These are phyloP conservation scores for Nepenthes alata DNA, from an alignment of 179 eudicot genomes.

Conservation along the genomic window DNA sequence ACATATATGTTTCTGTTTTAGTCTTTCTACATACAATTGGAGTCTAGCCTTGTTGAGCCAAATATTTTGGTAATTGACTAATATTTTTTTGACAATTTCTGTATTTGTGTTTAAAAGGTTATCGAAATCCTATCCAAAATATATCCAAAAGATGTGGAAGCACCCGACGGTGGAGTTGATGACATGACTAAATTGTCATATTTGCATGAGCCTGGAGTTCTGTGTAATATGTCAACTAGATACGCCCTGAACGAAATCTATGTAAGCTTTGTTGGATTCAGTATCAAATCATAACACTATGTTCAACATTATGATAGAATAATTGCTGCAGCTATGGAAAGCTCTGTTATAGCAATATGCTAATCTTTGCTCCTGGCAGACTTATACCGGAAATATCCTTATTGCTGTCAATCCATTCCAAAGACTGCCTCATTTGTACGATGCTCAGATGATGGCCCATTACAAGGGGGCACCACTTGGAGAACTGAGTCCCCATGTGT, in stretches of 20 bases:
- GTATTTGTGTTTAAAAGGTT: conserved; percentile 16
- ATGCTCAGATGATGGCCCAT: conserved; percentile 76
- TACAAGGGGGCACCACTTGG: conserved; percentile 90
- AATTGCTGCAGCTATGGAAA: conserved; percentile 29
- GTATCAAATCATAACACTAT: conserved; percentile 10
- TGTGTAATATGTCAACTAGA: conserved; percentile 76
- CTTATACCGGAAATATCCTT: conserved; percentile 91
- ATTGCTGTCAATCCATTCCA: conserved; percentile 96
- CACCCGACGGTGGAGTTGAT: conserved; percentile 88
- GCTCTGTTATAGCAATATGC: conserved; percentile 30
- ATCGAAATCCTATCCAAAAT: conserved; percentile 30
- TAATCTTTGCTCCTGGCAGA: conserved; percentile 66
- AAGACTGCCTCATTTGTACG: conserved; percentile 80
- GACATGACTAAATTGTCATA: conserved; percentile 95
- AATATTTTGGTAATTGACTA: too few species aligned
- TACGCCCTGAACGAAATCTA: conserved; percentile 81
- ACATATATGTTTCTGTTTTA: background rate
- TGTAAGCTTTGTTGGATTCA: conserved; percentile 32
- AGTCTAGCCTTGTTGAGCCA: too few species aligned
- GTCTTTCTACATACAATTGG: background rate
- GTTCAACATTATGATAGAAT: conserved; percentile 17
- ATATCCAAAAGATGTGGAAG: conserved; percentile 79
- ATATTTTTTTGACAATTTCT: background rate
- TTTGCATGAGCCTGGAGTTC: conserved; percentile 93
- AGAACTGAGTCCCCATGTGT: conserved; percentile 90